Conservation (phyloP, 2,329 filamentous ascomycete genomes). For the Paecilomyces formosus region DNA sequence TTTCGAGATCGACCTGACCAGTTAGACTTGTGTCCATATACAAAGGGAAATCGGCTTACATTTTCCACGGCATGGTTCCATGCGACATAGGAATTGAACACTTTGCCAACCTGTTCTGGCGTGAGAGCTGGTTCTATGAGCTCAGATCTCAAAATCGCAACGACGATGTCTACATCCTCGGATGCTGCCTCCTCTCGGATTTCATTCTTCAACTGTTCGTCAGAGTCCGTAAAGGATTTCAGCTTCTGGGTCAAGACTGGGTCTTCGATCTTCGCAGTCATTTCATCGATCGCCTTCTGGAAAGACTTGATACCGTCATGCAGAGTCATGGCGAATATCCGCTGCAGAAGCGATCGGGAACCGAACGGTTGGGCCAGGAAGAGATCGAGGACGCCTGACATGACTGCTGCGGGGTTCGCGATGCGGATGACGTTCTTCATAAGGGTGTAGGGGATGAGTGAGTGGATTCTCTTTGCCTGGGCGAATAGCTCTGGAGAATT, state of each 20-base stretch:
- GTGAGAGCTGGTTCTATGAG: conserved; percentile 64
- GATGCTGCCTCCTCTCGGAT: conserved; percentile 66
- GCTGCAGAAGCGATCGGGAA: conserved; percentile 79
- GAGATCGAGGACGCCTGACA: conserved; percentile 89
- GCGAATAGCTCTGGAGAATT: conserved; percentile 96
- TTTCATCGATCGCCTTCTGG: conserved; percentile 75
- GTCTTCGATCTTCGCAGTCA: conserved; percentile 74
- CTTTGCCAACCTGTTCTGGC: conserved; percentile 67
- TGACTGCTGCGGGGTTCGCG: conserved; percentile 91
- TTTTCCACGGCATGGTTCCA: conserved; percentile 95
- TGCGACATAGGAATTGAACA: conserved; percentile 92
- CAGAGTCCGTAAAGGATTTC: conserved; percentile 66
- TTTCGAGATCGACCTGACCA: conserved; percentile 64
- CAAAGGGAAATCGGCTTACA: conserved; percentile 27
- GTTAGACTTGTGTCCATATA: conserved; percentile 1
- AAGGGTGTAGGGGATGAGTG: conserved; percentile 82
- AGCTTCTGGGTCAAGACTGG: conserved; percentile 72
- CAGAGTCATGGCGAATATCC: conserved; percentile 87
- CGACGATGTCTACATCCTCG: conserved; percentile 77
- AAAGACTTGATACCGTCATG: conserved; percentile 83
- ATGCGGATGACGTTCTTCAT: conserved; percentile 96
- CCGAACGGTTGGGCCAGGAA: conserved; percentile 96
- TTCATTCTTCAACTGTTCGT: conserved; percentile 64
- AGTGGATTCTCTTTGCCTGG: conserved; percentile 89
- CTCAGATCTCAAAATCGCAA: conserved; percentile 75